Percentiles rank a stretch among this genome's conserved stretches.
These are phyloP conservation scores for Carnegiea gigantea DNA, from an alignment of 179 eudicot genomes.

Conservation along the genomic window DNA sequence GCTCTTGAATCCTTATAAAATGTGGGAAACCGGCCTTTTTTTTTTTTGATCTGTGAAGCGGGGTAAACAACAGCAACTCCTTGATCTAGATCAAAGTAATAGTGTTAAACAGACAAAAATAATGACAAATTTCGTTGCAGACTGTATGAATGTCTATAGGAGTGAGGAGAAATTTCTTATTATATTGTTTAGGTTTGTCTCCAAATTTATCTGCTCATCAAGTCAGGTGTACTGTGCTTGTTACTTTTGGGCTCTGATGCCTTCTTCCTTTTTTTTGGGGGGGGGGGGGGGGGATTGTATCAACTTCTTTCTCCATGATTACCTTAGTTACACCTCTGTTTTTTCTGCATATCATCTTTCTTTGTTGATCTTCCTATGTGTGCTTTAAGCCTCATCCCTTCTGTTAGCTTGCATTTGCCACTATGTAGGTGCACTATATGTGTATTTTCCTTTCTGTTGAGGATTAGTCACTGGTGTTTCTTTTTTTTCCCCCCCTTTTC, in stretches of 20 bases:
- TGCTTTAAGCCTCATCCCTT: neutral
- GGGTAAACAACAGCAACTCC: neutral
- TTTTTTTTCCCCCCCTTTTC: neutral
- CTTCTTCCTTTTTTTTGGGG: too few species aligned
- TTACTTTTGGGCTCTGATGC: too few species aligned
- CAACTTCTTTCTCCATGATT: neutral
- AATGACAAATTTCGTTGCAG: neutral
- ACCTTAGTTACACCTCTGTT: neutral
- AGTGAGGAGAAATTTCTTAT: neutral
- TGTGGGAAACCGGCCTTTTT: neutral
- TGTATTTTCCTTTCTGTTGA: neutral
- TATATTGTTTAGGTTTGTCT: neutral
- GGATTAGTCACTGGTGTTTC: neutral
- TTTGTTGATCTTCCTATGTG: neutral
- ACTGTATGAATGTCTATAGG: neutral
- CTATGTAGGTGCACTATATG: neutral
- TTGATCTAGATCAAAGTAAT: too few species aligned
- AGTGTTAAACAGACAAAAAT: neutral
- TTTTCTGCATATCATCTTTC: neutral
- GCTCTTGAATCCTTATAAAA: neutral
- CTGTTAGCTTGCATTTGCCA: neutral
- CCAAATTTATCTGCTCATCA: neutral
- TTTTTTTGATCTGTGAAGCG: neutral
- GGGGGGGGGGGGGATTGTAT: too few species aligned
- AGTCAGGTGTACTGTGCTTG: neutral